Evolutionary conservation across 352 stramenopile genomes (phyloP), one percentile per base, ranked within the genome.

Genomic region (Phytophthora gonapodyides): DNA sequence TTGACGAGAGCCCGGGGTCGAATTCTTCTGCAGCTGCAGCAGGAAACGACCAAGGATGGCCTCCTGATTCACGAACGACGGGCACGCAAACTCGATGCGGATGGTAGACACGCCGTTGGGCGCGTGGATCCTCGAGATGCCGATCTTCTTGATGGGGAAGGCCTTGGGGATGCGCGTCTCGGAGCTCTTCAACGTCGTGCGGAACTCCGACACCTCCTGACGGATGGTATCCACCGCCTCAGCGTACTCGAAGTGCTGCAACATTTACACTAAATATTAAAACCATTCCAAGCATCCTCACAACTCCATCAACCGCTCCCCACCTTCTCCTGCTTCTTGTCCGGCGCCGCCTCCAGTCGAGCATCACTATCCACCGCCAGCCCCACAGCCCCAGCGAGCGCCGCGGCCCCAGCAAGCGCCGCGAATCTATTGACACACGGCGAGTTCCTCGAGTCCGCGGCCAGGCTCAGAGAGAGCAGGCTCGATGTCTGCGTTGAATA

Each of bases 61-160:
- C 50, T 92, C 83, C 30, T 88, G 78, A 47, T 94, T 80, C 21
- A 87, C 73, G 52, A 94, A 94, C 4, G 80, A 72, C 8, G 85
- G 85, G 12, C 83, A 93, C 5, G 84, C 69, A 64, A 94, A 94
- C 68, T 90, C 81, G 33, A 94, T 88, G 35, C 85, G 85, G 64
- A 94, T 90, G 31, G 85, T 94, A 12, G 83, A 81, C 31, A 91
- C 82, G n/a, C 83, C 83, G 61, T 94, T 94, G 1, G 85, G 85
- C 13, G 85, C 85, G 57, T 87, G 71, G 2, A 87, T 82, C 31
- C 78, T 82, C n/a, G 85, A 91, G 42, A 92, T 90, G 9, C 75
- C 79, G 46, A 94, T 91, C 61, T 92, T 94, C 48, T 88, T 84
- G 43, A 94, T 92, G 10, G 85, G 83, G 64, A 81, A 91, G 21